phyloP scores from a whole-genome alignment of 164 flowering plant genomes.

The Vitis rupestris region DNA sequence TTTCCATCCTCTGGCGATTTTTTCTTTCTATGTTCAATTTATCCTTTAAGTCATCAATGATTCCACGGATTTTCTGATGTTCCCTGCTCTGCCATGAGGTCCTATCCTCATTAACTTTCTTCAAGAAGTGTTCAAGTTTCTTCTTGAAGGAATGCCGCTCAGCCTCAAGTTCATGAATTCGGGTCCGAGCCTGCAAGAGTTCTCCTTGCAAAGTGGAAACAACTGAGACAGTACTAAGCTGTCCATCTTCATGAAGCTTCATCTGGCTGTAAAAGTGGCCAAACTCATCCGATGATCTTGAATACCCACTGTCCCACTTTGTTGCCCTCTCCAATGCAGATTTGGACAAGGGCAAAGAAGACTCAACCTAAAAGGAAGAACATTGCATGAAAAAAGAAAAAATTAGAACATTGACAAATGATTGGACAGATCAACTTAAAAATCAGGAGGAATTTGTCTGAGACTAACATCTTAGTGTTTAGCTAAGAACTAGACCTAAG shows the following conservation, averaged over 20 bases:
- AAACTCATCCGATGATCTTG: slow-evolving; percentile 51
- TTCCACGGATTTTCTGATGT: slow-evolving; percentile 80
- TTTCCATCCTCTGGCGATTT: slow-evolving; percentile 75
- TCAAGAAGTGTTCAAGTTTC: slow-evolving; percentile 84
- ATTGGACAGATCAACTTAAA: too few species aligned
- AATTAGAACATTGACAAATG: too few species aligned
- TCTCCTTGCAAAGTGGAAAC: slow-evolving; percentile 70
- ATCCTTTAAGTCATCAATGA: slow-evolving; percentile 66
- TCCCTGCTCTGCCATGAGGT: slow-evolving; percentile 85
- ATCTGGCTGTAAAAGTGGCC: slow-evolving; percentile 37
- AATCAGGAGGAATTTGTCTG: too few species aligned
- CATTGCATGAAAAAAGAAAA: neutral
- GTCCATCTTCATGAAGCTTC: slow-evolving; percentile 51
- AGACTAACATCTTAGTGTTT: too few species aligned
- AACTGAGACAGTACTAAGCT: slow-evolving; percentile 46
- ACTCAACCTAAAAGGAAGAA: slow-evolving; percentile 32
- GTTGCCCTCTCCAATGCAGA: slow-evolving; percentile 96
- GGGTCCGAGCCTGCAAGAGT: slow-evolving; percentile 67
- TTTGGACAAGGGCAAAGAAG: slow-evolving; percentile 47
- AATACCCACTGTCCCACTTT: slow-evolving; percentile 83
- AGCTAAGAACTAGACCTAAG: too few species aligned
- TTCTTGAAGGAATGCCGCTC: slow-evolving; percentile 77
- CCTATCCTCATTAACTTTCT: slow-evolving; percentile 76
- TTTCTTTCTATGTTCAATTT: slow-evolving; percentile 76
- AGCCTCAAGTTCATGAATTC: slow-evolving; percentile 78